Percentiles rank a stretch among this genome's conserved stretches.
Evolutionary conservation across 2,329 filamentous ascomycete genomes (phyloP).

Genomic region (Thielaviopsis populi): DNA sequence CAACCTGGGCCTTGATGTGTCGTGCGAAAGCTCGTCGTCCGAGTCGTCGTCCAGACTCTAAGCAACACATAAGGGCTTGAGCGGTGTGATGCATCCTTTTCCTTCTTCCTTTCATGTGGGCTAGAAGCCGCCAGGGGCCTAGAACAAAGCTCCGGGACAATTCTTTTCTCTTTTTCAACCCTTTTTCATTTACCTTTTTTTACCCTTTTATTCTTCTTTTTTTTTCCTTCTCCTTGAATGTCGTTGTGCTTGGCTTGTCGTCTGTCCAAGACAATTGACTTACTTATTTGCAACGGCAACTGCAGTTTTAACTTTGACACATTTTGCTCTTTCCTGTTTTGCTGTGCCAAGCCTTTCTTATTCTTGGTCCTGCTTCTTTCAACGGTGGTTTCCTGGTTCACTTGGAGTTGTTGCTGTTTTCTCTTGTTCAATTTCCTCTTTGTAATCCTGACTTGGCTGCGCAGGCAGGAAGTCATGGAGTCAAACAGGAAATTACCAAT

Average conservation of each 20-base stretch:
- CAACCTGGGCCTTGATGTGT: slow-evolving; percentile 22
- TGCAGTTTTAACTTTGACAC: not conserved
- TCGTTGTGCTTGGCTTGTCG: not conserved
- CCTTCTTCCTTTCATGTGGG: not conserved
- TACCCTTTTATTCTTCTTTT: no score
- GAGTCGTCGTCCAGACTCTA: slow-evolving; percentile 2
- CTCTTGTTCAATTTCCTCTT: not conserved
- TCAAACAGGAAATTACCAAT: not conserved
- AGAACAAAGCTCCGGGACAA: not conserved
- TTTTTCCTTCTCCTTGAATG: not conserved
- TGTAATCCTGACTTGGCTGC: not conserved
- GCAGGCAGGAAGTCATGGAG: not conserved
- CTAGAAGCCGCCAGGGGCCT: not conserved
- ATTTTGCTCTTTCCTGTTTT: not conserved
- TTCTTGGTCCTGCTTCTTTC: not conserved
- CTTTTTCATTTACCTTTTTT: not conserved
- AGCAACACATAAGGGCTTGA: not conserved
- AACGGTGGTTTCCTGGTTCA: not conserved
- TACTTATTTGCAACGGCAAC: no score
- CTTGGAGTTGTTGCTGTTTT: slow-evolving; percentile 2
- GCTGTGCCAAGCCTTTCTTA: not conserved
- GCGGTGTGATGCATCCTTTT: not conserved
- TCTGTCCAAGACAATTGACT: not conserved
- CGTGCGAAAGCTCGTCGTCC: slow-evolving; percentile 9
- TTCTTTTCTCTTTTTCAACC: not conserved